These are phyloP conservation scores for Lizanozyma gosingica DNA, from an alignment of 1,139 yeast species.

Conservation along the genomic window DNA sequence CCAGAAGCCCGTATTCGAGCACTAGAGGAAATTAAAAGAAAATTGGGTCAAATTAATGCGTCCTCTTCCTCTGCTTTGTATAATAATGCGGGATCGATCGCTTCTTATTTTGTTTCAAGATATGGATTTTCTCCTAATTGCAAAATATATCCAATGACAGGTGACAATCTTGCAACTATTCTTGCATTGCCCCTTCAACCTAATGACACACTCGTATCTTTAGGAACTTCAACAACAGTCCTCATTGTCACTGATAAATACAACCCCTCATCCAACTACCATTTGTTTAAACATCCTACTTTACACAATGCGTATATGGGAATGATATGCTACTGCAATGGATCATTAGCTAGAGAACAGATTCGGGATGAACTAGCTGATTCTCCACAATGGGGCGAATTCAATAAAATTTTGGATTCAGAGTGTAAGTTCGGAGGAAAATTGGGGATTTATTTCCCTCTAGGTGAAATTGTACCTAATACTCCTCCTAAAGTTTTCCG, in stretches of 20 bases:
- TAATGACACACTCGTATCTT: slow-evolving; percentile 70
- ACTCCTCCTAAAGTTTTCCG: slow-evolving; percentile 44
- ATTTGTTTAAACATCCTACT: slow-evolving; percentile 80
- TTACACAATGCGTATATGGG: slow-evolving; percentile 77
- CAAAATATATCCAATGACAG: slow-evolving; percentile 62
- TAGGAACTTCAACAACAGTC: slow-evolving; percentile 89
- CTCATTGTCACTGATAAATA: slow-evolving; percentile 71
- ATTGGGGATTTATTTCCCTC: slow-evolving; percentile 77
- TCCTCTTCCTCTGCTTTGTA: slow-evolving; percentile 21
- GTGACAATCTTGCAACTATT: slow-evolving; percentile 86
- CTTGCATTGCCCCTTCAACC: slow-evolving; percentile 69
- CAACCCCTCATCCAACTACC: slow-evolving; percentile 75
- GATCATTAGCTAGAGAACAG: slow-evolving; percentile 77
- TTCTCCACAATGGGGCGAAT: slow-evolving; percentile 50
- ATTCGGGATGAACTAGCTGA: slow-evolving; percentile 49
- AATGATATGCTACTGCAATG: slow-evolving; percentile 91
- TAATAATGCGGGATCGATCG: slow-evolving; percentile 33
- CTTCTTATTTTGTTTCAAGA: slow-evolving; percentile 50
- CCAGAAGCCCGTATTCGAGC: slow-evolving; percentile 18
- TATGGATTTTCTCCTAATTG: slow-evolving; percentile 56
- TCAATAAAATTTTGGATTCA: slow-evolving; percentile 46
- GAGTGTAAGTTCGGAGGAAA: slow-evolving; percentile 27
- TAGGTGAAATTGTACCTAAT: slow-evolving; percentile 85
- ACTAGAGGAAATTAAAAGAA: slow-evolving; percentile 29
- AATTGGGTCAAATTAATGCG: slow-evolving; percentile 45